Evolutionary conservation across 169 alveolate genomes (phyloP), one percentile per base, ranked within the genome.

Genomic region (Plasmodium ovale): DNA sequence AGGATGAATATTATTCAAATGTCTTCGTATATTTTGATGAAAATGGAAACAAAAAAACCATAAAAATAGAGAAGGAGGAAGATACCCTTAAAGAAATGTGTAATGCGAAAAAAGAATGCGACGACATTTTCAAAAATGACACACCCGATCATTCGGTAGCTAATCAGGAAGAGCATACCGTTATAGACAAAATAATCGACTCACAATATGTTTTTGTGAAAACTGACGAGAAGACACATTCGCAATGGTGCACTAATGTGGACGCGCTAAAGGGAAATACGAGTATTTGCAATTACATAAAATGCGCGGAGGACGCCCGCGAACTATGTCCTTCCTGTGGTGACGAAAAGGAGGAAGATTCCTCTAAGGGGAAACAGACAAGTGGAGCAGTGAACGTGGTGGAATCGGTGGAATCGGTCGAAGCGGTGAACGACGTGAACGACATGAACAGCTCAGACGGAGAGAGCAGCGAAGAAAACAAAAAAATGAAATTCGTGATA

Each of bases 31-130:
- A 72, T 72, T 84, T 53, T 51, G 82, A 37, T 49, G 92, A 92
- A 87, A 87, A 71, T 58, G 91, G 95, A 65, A 77, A 92, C 29
- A 94, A 90, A 19, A 53, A 89, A 54, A 89, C 89, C n/a, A 60
- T 69, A 27, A 64, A 53, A 72, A 68, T 87, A 35, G 67, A 47
- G 3, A 62, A 62, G 14, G 74, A 70, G 19, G 67, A 64, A 14
- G 37, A 14, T 1, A 53, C 6, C 74, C 29, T 12, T 29, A 23
- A 14, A 27, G 69, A 19, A 39, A 29, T 9, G 1, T n/a, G n/a
- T 49, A 73, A 27, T 39, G 70, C 19, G 39, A 37, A 47, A 21
- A 71, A n/a, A 79, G 58, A 35, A 33, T 35, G 7, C 27, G 39
- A 21, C 35, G 92, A 90, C 0, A 49, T 29, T 39, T 44, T 84